Evolutionary conservation across 2,329 filamentous ascomycete genomes (phyloP).

Genomic region (Trichophyton rubrum): DNA sequence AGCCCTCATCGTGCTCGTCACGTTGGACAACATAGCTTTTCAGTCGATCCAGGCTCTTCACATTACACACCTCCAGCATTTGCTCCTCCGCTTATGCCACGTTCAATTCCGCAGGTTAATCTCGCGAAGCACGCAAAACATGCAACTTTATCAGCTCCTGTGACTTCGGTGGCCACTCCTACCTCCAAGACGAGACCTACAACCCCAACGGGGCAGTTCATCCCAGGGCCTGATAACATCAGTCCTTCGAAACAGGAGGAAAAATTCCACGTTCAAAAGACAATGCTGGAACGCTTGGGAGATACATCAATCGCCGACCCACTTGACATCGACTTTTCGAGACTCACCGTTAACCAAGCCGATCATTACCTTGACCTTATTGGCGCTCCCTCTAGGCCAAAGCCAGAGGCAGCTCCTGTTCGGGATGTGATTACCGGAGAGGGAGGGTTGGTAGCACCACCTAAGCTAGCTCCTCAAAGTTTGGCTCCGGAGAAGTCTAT

Average conservation of each 20-base stretch:
- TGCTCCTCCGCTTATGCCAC: not conserved
- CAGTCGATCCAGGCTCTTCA: not conserved
- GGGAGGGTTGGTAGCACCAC: not conserved
- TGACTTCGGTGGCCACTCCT: not conserved
- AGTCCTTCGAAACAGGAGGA: conserved; percentile 15
- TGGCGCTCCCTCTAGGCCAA: not conserved
- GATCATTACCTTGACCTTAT: not conserved
- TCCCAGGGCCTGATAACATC: conserved; percentile 12
- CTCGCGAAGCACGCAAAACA: not conserved
- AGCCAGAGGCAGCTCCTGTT: not conserved
- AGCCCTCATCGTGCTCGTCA: not conserved
- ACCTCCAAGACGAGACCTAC: not conserved
- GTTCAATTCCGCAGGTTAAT: not conserved
- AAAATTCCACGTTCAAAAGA: conserved; percentile 6
- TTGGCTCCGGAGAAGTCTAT: not conserved
- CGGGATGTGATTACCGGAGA: not conserved
- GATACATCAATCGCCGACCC: not conserved
- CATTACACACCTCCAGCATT: not conserved
- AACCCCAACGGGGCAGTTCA: conserved; percentile 5
- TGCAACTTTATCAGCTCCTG: not conserved
- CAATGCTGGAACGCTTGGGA: not conserved
- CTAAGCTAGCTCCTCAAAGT: not conserved
- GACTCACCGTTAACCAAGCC: not conserved
- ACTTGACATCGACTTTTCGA: not conserved
- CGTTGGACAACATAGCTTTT: not conserved